phyloP scores from a whole-genome alignment of 345 rosid species.

The Microthlaspi erraticum region DNA sequence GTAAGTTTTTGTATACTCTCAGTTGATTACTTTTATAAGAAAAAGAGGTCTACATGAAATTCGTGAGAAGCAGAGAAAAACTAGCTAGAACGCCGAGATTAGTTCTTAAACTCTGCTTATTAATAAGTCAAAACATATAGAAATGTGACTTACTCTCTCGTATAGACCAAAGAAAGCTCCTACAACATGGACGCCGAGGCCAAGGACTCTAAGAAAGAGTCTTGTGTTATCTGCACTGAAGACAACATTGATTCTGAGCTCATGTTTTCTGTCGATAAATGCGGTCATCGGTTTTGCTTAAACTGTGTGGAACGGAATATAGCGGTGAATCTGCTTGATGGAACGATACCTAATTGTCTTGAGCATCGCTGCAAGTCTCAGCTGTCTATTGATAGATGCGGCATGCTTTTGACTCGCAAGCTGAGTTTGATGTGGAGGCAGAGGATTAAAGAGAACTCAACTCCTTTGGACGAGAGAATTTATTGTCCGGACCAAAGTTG shows the following conservation, averaged over 20 bases:
- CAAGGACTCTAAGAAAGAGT: too few species aligned
- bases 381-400: slow-evolving; percentile 54
- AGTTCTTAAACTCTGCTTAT: too few species aligned
- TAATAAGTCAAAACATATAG: too few species aligned
- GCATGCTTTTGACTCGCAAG: slow-evolving; percentile 57
- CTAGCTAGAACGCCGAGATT: too few species aligned
- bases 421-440: slow-evolving; percentile 52
- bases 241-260: slow-evolving; percentile 50
- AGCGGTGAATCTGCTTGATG: slow-evolving; percentile 64
- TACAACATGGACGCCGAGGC: too few species aligned
- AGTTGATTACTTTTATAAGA: too few species aligned
- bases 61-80: too few species aligned
- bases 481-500: slow-evolving; percentile 78
- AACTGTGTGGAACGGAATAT: slow-evolving; percentile 73
- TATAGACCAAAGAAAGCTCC: too few species aligned
- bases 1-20: too few species aligned
- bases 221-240: slow-evolving; percentile 59
- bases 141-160: too few species aligned
- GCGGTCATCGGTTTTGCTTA: slow-evolving; percentile 64
- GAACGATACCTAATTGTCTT: slow-evolving; percentile 60
- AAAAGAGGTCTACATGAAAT: too few species aligned
- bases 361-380: slow-evolving; percentile 60
- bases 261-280: slow-evolving; percentile 63
- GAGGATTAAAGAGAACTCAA: slow-evolving; percentile 60
- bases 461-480: slow-evolving; percentile 56